A percentile compares a stretch with the other conserved stretches of the same genome.
These are phyloP conservation scores for Zarea fungicola DNA, from an alignment of 2,329 filamentous ascomycete genomes.

Conservation along the genomic window DNA sequence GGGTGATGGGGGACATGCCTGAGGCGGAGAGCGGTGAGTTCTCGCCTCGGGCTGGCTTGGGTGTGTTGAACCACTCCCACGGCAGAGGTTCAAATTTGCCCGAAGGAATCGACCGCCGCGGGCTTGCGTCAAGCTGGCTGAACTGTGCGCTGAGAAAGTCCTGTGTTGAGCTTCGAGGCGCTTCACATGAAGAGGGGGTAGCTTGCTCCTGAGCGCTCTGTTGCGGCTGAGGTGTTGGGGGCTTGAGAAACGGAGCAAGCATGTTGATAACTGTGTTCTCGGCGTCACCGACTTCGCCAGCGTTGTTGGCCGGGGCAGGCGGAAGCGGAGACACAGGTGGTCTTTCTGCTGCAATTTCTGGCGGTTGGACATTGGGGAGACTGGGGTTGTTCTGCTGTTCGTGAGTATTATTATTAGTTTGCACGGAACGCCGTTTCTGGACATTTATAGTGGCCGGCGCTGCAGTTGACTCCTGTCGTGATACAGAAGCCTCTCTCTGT, in stretches of 20 bases:
- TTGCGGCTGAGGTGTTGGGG: conserved; percentile 36
- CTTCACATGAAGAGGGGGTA: conserved; percentile 50
- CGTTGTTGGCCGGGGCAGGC: conserved; percentile 16
- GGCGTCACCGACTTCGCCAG: conserved; percentile 22
- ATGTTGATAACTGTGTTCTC: conserved; percentile 41
- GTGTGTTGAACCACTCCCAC: conserved; percentile 45
- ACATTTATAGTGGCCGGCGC: neutral
- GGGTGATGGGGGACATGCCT: conserved; percentile 9
- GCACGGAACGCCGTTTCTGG: conserved; percentile 4
- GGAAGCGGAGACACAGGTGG: neutral
- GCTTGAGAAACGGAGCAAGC: conserved; percentile 44
- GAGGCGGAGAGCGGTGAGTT: conserved; percentile 5
- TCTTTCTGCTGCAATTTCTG: neutral
- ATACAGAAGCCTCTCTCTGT: neutral
- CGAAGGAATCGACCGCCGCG: conserved; percentile 23
- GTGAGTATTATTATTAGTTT: neutral
- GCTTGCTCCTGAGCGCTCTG: conserved; percentile 27
- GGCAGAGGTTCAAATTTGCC: conserved; percentile 38
- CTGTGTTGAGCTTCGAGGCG: conserved; percentile 43
- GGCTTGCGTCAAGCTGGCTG: conserved; percentile 28
- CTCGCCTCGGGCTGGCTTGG: conserved; percentile 22
- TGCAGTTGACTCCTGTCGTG: neutral
- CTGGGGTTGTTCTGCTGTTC: conserved; percentile 3
- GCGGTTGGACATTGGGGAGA: neutral
- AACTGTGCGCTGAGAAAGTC: conserved; percentile 39